Evolutionary conservation across 108 stramenopile species (phyloP).

Genomic region (Nannochloropsis gaditana): DNA sequence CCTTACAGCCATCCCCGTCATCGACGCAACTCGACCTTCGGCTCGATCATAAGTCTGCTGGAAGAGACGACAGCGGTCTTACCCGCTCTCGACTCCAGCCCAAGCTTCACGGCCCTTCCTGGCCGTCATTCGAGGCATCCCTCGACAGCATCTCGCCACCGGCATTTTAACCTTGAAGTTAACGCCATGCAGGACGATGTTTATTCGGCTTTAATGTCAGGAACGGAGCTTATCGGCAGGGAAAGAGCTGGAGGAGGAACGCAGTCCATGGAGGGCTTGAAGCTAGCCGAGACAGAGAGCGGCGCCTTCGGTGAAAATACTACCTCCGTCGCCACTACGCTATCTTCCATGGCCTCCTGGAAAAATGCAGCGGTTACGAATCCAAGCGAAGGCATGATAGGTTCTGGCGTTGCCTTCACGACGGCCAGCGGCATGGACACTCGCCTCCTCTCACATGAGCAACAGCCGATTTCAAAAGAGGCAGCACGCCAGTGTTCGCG

Average conservation of each 20-base stretch:
- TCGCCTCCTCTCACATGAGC: no score
- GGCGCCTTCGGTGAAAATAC: no score
- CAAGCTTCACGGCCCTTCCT: not conserved
- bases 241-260: not conserved
- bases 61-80: not conserved
- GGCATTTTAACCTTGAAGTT: not conserved
- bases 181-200: not conserved
- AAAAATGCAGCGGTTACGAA: no score
- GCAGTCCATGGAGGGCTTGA: not conserved
- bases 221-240: not conserved
- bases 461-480: no score
- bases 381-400: no score
- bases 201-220: not conserved
- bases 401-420: no score
- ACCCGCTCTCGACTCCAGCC: not conserved
- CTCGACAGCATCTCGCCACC: not conserved
- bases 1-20: not conserved
- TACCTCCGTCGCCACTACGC: no score
- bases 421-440: no score
- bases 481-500: no score
- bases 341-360: no score
- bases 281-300: no score
- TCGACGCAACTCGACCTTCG: not conserved
- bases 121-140: not conserved
- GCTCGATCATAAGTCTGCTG: not conserved